These are phyloP conservation scores for Wickerhamiella azymoides DNA, from an alignment of 805 yeast species.

Conservation along the genomic window DNA sequence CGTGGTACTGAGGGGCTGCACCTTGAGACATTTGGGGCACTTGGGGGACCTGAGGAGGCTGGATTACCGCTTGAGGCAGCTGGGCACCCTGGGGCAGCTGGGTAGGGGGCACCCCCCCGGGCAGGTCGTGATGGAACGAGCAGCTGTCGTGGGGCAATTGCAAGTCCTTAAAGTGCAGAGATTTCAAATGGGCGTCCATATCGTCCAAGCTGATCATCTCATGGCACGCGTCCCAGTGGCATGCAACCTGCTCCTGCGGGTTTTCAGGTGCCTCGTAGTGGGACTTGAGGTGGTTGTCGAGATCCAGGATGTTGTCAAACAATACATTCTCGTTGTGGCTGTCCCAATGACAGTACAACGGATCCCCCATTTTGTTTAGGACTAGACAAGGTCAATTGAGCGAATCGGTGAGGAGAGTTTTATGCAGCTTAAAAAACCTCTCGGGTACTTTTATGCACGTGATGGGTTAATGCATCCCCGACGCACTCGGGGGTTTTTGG, in stretches of 20 bases:
- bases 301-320: constrained; percentile 20
- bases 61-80: too few species aligned
- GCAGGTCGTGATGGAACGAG: background rate
- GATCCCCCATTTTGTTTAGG: too few species aligned
- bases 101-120: background rate
- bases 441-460: constrained; percentile 1
- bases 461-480: background rate
- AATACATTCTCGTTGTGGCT: constrained; percentile 22
- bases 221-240: constrained; percentile 31
- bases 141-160: constrained; percentile 17
- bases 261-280: constrained; percentile 10
- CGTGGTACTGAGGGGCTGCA: background rate
- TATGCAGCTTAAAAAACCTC: constrained; percentile 2
- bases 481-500: background rate
- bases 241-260: constrained; percentile 16
- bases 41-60: too few species aligned
- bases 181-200: constrained; percentile 19
- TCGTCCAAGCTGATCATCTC: constrained; percentile 20
- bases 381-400: too few species aligned
- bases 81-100: too few species aligned
- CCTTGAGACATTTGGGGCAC: too few species aligned
- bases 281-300: constrained; percentile 20
- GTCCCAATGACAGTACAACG: constrained; percentile 26
- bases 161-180: constrained; percentile 20
- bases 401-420: background rate